A percentile compares a stretch with the other conserved stretches of the same genome.
These are phyloP conservation scores for Spathaspora gorwiae DNA, from an alignment of 805 yeast species.

Conservation along the genomic window DNA sequence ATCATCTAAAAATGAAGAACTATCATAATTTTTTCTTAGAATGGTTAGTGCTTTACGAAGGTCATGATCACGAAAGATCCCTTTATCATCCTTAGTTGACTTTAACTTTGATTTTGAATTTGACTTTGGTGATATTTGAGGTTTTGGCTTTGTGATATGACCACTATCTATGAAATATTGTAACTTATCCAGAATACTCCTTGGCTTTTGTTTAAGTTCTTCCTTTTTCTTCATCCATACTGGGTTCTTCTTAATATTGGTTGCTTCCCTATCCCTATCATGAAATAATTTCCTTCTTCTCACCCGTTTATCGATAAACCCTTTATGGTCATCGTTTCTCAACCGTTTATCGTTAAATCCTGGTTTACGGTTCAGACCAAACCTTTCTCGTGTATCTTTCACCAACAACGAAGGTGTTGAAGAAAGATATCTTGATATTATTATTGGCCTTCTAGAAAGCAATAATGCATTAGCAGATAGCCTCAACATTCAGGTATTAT, in stretches of 20 bases:
- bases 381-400: too few species aligned
- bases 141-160: conserved; percentile 6
- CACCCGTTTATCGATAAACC: too few species aligned
- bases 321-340: too few species aligned
- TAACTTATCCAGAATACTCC: conserved; percentile 13
- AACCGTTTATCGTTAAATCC: too few species aligned
- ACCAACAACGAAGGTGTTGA: not conserved
- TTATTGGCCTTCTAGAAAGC: not conserved
- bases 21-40: conserved; percentile 28
- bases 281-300: too few species aligned
- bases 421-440: not conserved
- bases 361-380: too few species aligned
- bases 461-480: not conserved
- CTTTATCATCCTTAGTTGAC: not conserved
- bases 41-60: conserved; percentile 22
- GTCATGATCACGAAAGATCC: conserved; percentile 4
- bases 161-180: conserved; percentile 27
- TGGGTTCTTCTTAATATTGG: too few species aligned
- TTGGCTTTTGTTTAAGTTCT: not conserved
- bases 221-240: too few species aligned
- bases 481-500: not conserved
- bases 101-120: not conserved
- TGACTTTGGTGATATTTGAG: not conserved
- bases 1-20: conserved; percentile 16
- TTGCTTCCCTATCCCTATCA: too few species aligned